phyloP scores from a whole-genome alignment of 1,284 basidiomycete genomes.

The Caloboletus firmus region DNA sequence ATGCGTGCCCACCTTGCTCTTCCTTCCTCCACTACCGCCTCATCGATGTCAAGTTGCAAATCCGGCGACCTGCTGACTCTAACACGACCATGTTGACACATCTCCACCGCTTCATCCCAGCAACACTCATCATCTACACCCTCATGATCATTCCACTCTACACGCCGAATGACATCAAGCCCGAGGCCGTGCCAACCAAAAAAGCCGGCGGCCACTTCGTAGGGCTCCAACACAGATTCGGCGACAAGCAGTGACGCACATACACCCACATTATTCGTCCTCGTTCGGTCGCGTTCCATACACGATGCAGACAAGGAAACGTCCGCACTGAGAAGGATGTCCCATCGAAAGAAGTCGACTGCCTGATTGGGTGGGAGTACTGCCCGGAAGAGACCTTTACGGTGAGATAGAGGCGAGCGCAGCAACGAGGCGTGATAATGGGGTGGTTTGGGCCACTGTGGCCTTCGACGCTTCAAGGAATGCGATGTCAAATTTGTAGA shows the following conservation, averaged over 20 bases:
- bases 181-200: conserved; percentile 32
- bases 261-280: background rate
- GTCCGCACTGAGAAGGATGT: conserved; percentile 8
- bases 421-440: conserved; percentile 35
- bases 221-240: conserved; percentile 24
- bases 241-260: conserved; percentile 16
- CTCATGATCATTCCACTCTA: background rate
- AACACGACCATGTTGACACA: background rate
- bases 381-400: conserved; percentile 30
- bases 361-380: conserved; percentile 20
- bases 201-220: conserved; percentile 31
- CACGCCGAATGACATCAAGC: conserved; percentile 4
- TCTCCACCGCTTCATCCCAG: background rate
- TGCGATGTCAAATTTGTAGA: conserved; percentile 12
- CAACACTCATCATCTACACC: background rate
- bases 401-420: conserved; percentile 29
- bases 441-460: conserved; percentile 30
- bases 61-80: background rate
- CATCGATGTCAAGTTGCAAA: conserved; percentile 20
- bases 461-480: conserved; percentile 16
- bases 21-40: conserved; percentile 27
- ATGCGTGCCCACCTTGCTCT: conserved; percentile 20
- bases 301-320: conserved; percentile 1
- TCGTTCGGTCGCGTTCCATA: background rate
- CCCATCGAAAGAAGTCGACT: conserved; percentile 31